Evolutionary conservation across 2,329 filamentous ascomycete genomes (phyloP).

Genomic region (Apiospora hydei): DNA sequence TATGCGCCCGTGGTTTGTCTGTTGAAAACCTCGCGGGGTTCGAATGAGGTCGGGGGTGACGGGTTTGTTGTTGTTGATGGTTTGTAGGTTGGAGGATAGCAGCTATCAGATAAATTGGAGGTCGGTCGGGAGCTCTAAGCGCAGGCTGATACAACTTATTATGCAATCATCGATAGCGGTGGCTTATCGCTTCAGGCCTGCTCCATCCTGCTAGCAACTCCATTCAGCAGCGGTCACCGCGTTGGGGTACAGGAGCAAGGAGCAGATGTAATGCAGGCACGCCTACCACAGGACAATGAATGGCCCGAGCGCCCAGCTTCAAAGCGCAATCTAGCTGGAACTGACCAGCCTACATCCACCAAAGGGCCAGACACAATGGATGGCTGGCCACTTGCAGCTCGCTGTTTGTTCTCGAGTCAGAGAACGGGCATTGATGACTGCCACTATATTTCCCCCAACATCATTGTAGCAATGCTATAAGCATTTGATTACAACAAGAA

Average conservation of each 20-base stretch:
- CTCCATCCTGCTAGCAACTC: not conserved
- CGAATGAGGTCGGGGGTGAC: not conserved
- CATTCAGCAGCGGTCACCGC: not conserved
- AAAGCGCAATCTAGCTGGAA: not conserved
- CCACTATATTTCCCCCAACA: not conserved
- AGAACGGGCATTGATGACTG: not conserved
- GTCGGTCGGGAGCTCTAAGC: conserved; percentile 15
- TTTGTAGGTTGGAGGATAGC: conserved; percentile 4
- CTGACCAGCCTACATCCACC: not conserved
- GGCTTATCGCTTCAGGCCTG: conserved; percentile 16
- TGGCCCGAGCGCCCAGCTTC: not conserved
- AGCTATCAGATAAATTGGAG: conserved; percentile 18
- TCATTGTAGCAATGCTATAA: not conserved
- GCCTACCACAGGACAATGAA: not conserved
- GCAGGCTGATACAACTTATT: conserved; percentile 11
- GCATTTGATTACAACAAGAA: not conserved
- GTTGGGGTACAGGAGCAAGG: not conserved
- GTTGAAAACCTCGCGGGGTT: not conserved
- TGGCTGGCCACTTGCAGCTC: not conserved
- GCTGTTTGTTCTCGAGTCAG: not conserved
- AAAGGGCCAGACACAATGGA: too few species aligned
- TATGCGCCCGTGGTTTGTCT: not conserved
- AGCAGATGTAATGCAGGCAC: conserved; percentile 3
- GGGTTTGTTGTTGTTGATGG: conserved; percentile 5
- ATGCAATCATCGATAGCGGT: conserved; percentile 10